Base-by-base conservation (phyloP, 2,329 filamentous ascomycete species). In the Aspergillus bombycis region DNA sequence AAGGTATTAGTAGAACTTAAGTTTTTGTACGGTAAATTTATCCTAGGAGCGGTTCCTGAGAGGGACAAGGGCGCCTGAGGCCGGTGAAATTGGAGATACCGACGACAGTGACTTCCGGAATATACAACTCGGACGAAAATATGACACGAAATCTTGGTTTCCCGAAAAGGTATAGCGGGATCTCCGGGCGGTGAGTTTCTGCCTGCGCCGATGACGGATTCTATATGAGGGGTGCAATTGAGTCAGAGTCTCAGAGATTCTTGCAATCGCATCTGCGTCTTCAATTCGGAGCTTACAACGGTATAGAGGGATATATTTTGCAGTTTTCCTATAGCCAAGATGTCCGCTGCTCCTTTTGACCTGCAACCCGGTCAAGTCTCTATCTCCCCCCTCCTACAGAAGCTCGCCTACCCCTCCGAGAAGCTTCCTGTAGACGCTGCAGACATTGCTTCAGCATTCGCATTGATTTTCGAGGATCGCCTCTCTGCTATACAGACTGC, bases 371-470 rank as follows among this genome's bases (percentile, higher is more conserved):
- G 78, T 61, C 64, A 71, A 19, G 74, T 82, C 63, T 82, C 81
- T 5, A 84, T 84, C 57, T 74, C 81, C 4, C 79, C 82, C 52
- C 79, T 84, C 48, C 79, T 84, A 57, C 79, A 82, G 67, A 73
- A 75, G 46, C 78, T 84, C 28, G 80, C 81, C 26, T 80, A 81
- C 71, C 75, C 80, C 68, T 74, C 76, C 38, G 68, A 72, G 9
- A 81, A 82, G 52, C 76, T 77, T 53, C 77, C 80, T 57, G 89
- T 94, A 61, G 88, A 88, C 19, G 88, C 94, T 14, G 83, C 87
- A 57, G 93, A 97, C 76, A 95, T 99, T 76, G 93, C 94, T 64
- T 85, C 90, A n/a, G 94, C 94, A 60, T 90, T 98, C 71, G 90
- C 92, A 5, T 85, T 94, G 74, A 96, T 97, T 75, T 98, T 98